Conservation (phyloP, 2,329 filamentous ascomycete genomes). For the Cladosporium colombiae region DNA sequence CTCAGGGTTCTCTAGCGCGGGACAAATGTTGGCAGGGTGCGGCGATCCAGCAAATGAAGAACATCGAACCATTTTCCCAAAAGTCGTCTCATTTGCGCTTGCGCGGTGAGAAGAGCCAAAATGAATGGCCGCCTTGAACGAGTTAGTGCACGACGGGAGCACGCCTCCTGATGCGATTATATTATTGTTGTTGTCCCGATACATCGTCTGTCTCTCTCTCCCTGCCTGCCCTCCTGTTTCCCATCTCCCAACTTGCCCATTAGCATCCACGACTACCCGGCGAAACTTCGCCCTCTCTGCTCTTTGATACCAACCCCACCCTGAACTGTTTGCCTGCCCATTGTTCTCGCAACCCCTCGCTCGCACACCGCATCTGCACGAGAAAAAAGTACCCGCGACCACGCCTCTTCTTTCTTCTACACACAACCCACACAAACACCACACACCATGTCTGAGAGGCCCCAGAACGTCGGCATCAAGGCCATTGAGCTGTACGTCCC, state of each 20-base stretch:
- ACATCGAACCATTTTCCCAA: conserved; percentile 15
- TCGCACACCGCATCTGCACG: conserved; percentile 18
- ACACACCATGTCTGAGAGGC: conserved; percentile 45
- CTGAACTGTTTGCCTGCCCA: not conserved
- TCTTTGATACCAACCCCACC: conserved; percentile 18
- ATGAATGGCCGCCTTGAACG: not conserved
- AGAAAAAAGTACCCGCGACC: conserved; percentile 8
- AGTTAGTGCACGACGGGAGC: not conserved
- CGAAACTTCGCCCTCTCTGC: conserved; percentile 18
- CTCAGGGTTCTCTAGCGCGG: conserved; percentile 17
- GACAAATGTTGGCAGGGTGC: not conserved
- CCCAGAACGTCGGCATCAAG: conserved; percentile 56
- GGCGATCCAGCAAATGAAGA: conserved; percentile 3
- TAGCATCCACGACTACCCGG: conserved; percentile 9
- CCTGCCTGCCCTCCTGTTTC: not conserved
- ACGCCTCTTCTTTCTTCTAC: not conserved
- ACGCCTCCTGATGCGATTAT: not conserved
- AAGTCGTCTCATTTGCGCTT: conserved; percentile 2
- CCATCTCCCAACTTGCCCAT: not conserved
- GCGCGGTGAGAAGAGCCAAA: not conserved
- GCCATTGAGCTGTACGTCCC: conserved; percentile 58
- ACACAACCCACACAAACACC: not conserved
- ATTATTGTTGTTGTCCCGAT: not conserved
- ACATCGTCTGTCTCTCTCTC: not conserved
- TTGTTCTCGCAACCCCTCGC: conserved; percentile 19